These are phyloP conservation scores for Gleditsia sinensis DNA, from an alignment of 306 rosid species.

Conservation along the genomic window DNA sequence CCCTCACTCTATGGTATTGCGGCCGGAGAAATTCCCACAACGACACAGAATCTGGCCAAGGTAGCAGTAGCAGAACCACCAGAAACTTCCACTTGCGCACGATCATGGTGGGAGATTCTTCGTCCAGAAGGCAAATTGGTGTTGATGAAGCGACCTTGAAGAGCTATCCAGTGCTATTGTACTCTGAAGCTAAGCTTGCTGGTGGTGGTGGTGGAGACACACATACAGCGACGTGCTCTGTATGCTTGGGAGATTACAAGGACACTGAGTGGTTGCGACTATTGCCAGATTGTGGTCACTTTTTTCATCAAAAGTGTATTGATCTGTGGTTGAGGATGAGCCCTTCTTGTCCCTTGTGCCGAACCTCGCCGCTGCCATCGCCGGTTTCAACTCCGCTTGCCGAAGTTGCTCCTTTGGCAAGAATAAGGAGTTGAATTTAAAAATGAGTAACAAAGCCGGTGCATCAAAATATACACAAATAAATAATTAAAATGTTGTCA, in stretches of 20 bases:
- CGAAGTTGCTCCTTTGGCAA: slow-evolving; percentile 36
- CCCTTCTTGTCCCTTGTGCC: slow-evolving; percentile 49
- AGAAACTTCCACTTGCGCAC: not conserved
- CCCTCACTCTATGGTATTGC: slow-evolving; percentile 25
- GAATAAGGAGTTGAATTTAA: not conserved
- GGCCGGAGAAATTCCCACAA: not conserved
- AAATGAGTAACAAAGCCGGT: no score
- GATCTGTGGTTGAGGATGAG: slow-evolving; percentile 44
- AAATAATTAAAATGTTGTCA: no score
- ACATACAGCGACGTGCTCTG: slow-evolving; percentile 36
- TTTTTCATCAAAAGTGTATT: slow-evolving; percentile 50
- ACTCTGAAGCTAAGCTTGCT: slow-evolving; percentile 38
- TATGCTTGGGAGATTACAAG: slow-evolving; percentile 56
- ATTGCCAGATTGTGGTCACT: slow-evolving; percentile 51
- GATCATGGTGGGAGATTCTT: not conserved
- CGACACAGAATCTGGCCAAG: not conserved
- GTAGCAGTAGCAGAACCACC: no score
- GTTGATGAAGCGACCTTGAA: slow-evolving; percentile 27
- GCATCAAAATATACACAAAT: no score
- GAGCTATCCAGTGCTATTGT: slow-evolving; percentile 38
- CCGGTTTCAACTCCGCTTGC: slow-evolving; percentile 41
- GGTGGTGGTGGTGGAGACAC: not conserved
- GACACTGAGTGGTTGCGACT: slow-evolving; percentile 41
- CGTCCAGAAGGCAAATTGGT: not conserved
- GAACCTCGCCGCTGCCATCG: slow-evolving; percentile 39